A percentile compares a stretch with the other conserved stretches of the same genome.
Evolutionary conservation across 2,329 filamentous ascomycete species (phyloP).

Genomic region (Colletotrichum destructivum): DNA sequence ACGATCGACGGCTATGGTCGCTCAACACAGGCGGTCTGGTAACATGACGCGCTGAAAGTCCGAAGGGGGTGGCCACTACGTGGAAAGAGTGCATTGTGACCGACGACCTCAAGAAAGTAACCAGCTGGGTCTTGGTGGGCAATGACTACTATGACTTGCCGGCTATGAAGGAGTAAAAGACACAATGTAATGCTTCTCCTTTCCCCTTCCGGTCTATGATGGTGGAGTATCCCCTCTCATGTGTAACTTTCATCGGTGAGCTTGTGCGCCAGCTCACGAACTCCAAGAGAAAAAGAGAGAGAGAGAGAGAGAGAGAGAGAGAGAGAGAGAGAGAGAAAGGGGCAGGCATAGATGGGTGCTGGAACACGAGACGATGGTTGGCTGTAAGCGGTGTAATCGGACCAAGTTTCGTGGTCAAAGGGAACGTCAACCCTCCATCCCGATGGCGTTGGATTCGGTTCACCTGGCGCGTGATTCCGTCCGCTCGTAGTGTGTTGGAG

Average conservation of each 20-base stretch:
- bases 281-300: background rate
- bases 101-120: constrained; percentile 7
- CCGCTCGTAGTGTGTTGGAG: background rate
- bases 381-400: background rate
- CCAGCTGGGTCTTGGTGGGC: background rate
- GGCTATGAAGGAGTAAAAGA: background rate
- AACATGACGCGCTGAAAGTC: constrained; percentile 12
- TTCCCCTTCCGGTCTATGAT: too few species aligned
- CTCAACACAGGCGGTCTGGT: constrained; percentile 18
- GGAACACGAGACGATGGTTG: constrained; percentile 6
- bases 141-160: constrained; percentile 1
- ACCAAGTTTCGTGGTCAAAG: constrained; percentile 10
- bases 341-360: background rate
- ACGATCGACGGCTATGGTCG: constrained; percentile 35
- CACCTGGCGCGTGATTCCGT: background rate
- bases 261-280: background rate
- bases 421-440: constrained; percentile 19
- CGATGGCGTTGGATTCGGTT: background rate
- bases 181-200: background rate
- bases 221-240: too few species aligned
- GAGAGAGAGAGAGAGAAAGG: too few species aligned
- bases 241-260: background rate
- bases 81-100: background rate
- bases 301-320: too few species aligned
- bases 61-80: too few species aligned